Evolutionary conservation across 2,329 filamentous ascomycete genomes (phyloP), one percentile per base, ranked within the genome.

Genomic region (Arthrobotrys sinensis): DNA sequence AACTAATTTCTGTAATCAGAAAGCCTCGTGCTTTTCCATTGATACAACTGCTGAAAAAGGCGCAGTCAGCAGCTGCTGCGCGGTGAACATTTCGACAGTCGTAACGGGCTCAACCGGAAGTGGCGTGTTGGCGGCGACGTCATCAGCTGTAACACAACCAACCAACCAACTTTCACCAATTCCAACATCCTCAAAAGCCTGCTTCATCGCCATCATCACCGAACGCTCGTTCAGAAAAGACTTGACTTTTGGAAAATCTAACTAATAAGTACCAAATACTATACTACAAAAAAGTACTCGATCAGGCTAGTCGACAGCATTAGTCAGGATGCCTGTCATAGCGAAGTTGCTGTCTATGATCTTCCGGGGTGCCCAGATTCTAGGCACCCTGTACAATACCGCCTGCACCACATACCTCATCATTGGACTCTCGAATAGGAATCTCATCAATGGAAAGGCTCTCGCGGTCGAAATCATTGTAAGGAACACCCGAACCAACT

Each of bases 381-480:
- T 78, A 7, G 75, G 52, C 7, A 65, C 75, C 16, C 46, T 78
- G n/a, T 78, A 52, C 67, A 72, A 53, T 48, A 64, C 75, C 28
- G 75, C 62, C 8, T 63, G 50, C 38, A 40, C 36, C 43, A 78
- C 75, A 46, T 78, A 78, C 32, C 68, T 78, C 24, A 72, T 78
- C 16, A 67, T 78, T 16, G 53, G 68, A 12, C 75, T 78, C 24
- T 63, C 75, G 6, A 78, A 72, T 19, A 21, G 63, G 11, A 64
- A 78, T 50, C 34, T 60, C 3, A 71, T 77, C 40, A 75, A 36
- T 34, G 75, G 75, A 3, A 72, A 21, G n/a, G 75, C 67, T 1
- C 38, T 72, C 16, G 75, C 75, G 2, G 75, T 78, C 4, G 75
- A 78, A 45, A 72, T 78, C 10, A 78, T 78, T 14, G 75, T 72